Evolutionary conservation across 768 basidiomycete species (phyloP).

Genomic region (Amanita thiersii): DNA sequence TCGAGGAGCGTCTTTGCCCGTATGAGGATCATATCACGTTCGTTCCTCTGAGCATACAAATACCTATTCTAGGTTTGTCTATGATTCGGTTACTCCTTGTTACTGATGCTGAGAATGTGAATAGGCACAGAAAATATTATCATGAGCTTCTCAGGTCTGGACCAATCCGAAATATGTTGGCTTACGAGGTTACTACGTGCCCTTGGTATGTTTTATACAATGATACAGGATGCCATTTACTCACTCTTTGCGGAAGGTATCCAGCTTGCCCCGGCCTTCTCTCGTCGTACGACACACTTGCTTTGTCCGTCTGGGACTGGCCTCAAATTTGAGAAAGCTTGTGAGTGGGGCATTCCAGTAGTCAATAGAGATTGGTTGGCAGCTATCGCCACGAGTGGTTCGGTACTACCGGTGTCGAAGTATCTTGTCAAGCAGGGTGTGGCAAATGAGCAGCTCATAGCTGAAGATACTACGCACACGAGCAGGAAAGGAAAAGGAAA

Average conservation of each 20-base stretch:
- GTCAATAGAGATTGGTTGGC: constrained; percentile 66
- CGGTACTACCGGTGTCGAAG: constrained; percentile 27
- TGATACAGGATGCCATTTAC: neutral
- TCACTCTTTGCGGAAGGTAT: constrained; percentile 33
- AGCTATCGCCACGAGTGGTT: constrained; percentile 45
- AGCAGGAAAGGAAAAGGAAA: constrained; percentile 23
- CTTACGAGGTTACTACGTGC: constrained; percentile 58
- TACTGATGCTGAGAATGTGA: neutral
- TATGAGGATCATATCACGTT: constrained; percentile 67
- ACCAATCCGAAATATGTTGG: constrained; percentile 60
- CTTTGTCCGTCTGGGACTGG: constrained; percentile 68
- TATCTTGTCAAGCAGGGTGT: constrained; percentile 21
- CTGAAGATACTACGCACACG: neutral
- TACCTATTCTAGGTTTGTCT: constrained; percentile 51
- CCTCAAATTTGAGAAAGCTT: constrained; percentile 70
- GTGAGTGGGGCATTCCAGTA: constrained; percentile 73
- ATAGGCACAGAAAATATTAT: constrained; percentile 48
- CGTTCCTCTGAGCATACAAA: constrained; percentile 47
- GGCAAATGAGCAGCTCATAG: neutral
- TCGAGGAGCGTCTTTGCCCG: constrained; percentile 61
- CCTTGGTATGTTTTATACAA: constrained; percentile 38
- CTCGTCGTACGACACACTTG: constrained; percentile 67
- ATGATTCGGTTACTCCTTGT: neutral
- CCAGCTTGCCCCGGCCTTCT: constrained; percentile 48
- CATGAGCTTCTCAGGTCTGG: constrained; percentile 71